phyloP scores from a whole-genome alignment of 176 grass and related monocot genomes.

The Hyparrhenia diplandra region DNA sequence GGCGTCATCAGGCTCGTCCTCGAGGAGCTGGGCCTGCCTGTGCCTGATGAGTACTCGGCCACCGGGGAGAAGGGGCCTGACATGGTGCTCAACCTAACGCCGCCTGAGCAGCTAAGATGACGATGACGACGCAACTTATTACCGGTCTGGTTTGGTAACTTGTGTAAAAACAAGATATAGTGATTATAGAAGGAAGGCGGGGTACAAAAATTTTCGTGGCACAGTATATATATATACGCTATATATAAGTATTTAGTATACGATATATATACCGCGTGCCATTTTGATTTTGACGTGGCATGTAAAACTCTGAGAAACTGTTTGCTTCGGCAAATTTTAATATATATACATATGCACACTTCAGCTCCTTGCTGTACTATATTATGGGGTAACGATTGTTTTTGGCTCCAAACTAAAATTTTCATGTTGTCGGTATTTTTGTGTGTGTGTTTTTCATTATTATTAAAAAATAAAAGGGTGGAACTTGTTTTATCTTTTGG shows the following conservation, averaged over 20 bases:
- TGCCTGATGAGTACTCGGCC: constrained; percentile 79
- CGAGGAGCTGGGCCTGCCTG: constrained; percentile 61
- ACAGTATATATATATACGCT: not conserved
- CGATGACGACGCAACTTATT: not conserved
- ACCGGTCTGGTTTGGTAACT: not conserved
- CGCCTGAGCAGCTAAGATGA: constrained; percentile 15
- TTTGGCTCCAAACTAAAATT: no score
- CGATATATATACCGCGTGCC: not conserved
- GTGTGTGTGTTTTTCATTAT: no score
- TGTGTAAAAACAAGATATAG: not conserved
- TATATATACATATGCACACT: no score
- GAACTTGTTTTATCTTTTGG: no score
- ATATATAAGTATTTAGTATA: not conserved
- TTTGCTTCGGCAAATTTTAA: not conserved
- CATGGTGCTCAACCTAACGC: constrained; percentile 60
- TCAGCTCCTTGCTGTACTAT: no score
- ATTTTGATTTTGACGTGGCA: not conserved
- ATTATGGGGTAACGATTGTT: no score
- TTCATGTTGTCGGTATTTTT: no score
- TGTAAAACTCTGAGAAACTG: not conserved
- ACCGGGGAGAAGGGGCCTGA: constrained; percentile 83
- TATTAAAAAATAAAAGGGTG: no score
- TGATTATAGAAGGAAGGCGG: not conserved
- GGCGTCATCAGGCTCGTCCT: constrained; percentile 68
- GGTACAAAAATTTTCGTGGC: not conserved